A percentile compares a stretch with the other conserved stretches of the same genome.
Evolutionary conservation across 2,329 filamentous ascomycete species (phyloP).

Genomic region (Tolypocladium cylindrosporum): DNA sequence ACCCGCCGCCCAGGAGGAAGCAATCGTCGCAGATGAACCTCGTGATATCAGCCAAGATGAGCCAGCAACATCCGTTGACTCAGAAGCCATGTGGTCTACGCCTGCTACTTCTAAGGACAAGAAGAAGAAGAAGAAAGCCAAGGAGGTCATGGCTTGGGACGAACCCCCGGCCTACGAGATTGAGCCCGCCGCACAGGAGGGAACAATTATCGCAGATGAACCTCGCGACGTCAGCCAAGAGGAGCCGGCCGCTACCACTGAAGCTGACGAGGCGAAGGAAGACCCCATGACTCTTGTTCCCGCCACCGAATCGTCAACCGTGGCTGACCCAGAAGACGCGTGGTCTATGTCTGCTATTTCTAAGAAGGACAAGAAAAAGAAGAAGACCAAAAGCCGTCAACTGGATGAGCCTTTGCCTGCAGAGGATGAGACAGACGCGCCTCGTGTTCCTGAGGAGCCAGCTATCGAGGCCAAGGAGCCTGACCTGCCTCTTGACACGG

Average conservation of each 20-base stretch:
- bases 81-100: constrained; percentile 3
- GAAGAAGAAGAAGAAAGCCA: constrained; percentile 1
- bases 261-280: neutral
- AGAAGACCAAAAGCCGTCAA: constrained; percentile 12
- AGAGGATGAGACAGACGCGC: constrained; percentile 5
- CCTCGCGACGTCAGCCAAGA: neutral
- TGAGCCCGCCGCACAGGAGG: neutral
- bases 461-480: neutral
- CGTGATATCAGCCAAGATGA: neutral
- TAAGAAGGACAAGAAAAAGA: constrained; percentile 15
- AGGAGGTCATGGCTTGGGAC: neutral
- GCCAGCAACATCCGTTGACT: neutral
- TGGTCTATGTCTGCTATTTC: constrained; percentile 4
- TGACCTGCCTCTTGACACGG: neutral
- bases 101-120: constrained; percentile 3
- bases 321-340: constrained; percentile 4
- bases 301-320: constrained; percentile 2
- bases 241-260: neutral
- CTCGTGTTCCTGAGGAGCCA: neutral
- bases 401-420: constrained; percentile 4
- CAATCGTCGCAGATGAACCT: neutral
- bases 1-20: neutral
- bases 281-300: neutral
- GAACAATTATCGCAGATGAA: neutral
- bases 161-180: neutral